Evolutionary conservation across 2,329 filamentous ascomycete species (phyloP).

Genomic region (Zasmidium cellare): DNA sequence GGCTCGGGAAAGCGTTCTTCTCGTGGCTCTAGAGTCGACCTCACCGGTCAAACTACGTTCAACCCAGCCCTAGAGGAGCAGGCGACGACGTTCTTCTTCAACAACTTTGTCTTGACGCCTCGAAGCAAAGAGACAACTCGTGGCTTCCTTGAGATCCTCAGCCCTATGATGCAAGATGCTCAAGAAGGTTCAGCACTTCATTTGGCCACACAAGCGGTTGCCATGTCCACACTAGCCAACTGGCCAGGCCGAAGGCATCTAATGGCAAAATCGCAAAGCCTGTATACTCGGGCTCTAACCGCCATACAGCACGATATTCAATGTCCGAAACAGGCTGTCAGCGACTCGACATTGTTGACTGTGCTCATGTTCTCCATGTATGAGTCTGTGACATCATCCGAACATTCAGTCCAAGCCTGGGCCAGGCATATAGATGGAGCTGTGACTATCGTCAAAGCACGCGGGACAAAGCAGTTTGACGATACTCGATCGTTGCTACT

Average conservation of each 20-base stretch:
- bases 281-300: constrained; percentile 8
- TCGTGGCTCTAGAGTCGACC: background rate
- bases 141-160: constrained; percentile 12
- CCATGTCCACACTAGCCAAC: constrained; percentile 8
- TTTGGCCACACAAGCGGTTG: constrained; percentile 13
- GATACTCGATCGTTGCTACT: constrained; percentile 7
- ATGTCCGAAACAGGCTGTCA: constrained; percentile 1
- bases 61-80: constrained; percentile 11
- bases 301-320: constrained; percentile 9
- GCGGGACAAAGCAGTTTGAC: constrained; percentile 7
- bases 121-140: constrained; percentile 3
- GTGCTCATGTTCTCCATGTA: constrained; percentile 14
- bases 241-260: constrained; percentile 10
- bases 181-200: constrained; percentile 11
- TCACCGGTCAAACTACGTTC: constrained; percentile 1
- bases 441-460: constrained; percentile 7
- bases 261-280: background rate
- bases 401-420: constrained; percentile 11
- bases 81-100: constrained; percentile 10
- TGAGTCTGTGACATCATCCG: constrained; percentile 7
- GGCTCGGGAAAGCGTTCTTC: no score
- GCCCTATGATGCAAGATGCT: constrained; percentile 2
- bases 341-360: constrained; percentile 8
- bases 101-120: constrained; percentile 2
- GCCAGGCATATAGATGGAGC: constrained; percentile 15